Percentiles rank a stretch among this genome's conserved stretches.
phyloP scores from a whole-genome alignment of 257 asterid species.

The Striga asiatica region DNA sequence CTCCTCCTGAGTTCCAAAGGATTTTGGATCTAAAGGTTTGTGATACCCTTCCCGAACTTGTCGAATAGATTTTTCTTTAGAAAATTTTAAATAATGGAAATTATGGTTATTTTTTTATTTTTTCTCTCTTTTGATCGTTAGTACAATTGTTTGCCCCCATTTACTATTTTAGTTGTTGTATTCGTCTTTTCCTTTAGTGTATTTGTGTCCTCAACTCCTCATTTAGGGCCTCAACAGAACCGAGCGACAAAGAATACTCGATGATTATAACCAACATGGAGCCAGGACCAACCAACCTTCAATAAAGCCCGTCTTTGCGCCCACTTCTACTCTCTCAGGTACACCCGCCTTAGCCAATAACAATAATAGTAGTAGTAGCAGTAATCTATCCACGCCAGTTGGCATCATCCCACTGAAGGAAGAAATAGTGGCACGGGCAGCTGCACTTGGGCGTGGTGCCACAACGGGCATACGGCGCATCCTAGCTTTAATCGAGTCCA shows the following conservation, averaged over 20 bases:
- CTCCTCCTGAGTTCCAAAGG: constrained; percentile 84
- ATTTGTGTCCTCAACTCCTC: too few relatives aligned
- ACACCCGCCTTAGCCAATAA: constrained; percentile 22
- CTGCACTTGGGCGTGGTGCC: constrained; percentile 97
- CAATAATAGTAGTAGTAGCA: too few relatives aligned
- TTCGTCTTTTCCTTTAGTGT: neutral
- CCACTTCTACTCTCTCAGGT: constrained; percentile 29
- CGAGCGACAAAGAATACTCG: constrained; percentile 89
- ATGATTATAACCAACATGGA: constrained; percentile 83
- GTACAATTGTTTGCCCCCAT: neutral
- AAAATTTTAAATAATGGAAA: too few relatives aligned
- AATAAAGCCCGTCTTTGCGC: constrained; percentile 31
- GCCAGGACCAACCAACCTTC: constrained; percentile 60
- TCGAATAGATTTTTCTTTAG: neutral
- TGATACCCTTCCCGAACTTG: constrained; percentile 1
- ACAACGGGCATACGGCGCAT: constrained; percentile 84
- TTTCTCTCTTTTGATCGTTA: neutral
- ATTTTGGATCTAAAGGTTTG: constrained; percentile 89
- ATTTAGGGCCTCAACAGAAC: constrained; percentile 79
- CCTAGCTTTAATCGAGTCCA: constrained; percentile 79
- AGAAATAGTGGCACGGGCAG: constrained; percentile 91
- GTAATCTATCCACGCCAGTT: constrained; percentile 35
- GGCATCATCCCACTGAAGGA: constrained; percentile 66
- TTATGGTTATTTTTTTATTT: too few relatives aligned
- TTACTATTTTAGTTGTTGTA: neutral